phyloP scores from a whole-genome alignment of 2,329 filamentous ascomycete species.

The Diaporthe sp. region DNA sequence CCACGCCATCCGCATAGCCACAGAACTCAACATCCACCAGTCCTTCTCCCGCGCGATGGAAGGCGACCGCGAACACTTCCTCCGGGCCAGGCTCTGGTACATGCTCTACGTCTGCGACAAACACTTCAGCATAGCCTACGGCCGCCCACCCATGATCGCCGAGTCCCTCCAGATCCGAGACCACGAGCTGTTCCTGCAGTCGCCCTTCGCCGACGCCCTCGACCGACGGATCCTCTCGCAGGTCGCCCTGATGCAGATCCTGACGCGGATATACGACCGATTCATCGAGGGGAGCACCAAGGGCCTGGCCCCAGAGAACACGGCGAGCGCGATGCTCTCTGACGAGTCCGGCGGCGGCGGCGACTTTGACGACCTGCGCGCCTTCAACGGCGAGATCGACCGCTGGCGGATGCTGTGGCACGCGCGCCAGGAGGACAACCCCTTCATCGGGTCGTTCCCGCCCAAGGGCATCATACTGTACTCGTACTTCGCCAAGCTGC shows the following conservation, averaged over 20 bases:
- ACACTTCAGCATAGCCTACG: not conserved
- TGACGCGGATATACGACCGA: conserved; percentile 42
- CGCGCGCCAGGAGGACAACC: conserved; percentile 42
- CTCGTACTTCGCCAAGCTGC: conserved; percentile 52
- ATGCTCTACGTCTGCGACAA: not conserved
- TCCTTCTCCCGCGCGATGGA: conserved; percentile 1
- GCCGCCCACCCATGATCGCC: not conserved
- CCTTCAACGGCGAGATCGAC: conserved; percentile 57
- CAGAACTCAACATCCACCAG: not conserved
- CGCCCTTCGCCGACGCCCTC: conserved; percentile 41
- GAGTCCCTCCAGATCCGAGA: conserved; percentile 40
- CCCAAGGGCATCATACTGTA: conserved; percentile 54
- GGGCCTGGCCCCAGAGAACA: conserved; percentile 19
- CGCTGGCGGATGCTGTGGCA: conserved; percentile 56
- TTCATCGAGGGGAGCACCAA: conserved; percentile 36
- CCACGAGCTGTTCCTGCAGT: conserved; percentile 45
- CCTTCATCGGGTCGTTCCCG: conserved; percentile 50
- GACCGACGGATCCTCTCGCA: conserved; percentile 43
- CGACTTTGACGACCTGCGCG: conserved; percentile 52
- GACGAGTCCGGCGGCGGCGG: conserved; percentile 23
- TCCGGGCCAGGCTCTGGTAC: not conserved
- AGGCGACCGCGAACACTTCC: not conserved
- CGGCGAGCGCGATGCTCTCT: conserved; percentile 27
- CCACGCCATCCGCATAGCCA: not conserved
- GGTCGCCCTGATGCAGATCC: conserved; percentile 41